Evolutionary conservation across 495 filamentous ascomycete genomes (phyloP), one percentile per base, ranked within the genome.

Genomic region (Friedmanniomyces simplex): DNA sequence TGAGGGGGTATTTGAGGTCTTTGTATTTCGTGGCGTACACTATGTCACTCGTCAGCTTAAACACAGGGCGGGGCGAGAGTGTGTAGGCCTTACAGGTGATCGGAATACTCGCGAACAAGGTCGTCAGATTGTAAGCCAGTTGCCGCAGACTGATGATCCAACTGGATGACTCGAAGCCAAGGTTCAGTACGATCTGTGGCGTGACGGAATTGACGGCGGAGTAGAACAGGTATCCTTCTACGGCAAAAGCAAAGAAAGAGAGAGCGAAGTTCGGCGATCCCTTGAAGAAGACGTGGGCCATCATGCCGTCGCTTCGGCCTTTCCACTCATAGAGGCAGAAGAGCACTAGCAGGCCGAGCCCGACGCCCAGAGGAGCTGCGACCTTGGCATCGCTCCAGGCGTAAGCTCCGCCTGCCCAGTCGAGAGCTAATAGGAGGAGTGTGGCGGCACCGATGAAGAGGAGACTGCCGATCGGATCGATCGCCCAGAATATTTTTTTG

Each of bases 211-310:
- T 82, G 36, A 82, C 76, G 22, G 77, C 77, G 50, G 72, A 75
- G 62, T 79, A 82, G 60, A 79, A 80, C 51, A 82, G 76, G 76
- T 78, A 82, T 4, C 67, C 58, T 68, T 82, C 77, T 32, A 80
- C 77, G 4, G 73, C 77, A 59, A 78, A 79, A 16, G 76, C 76
- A 60, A 79, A 79, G 28, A 73, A 66, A 0, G 79, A 72, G 25
- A 79, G 71, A 0, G 69, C 68, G 51, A 81, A 81, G 58, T 81
- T 81, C 20, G 72, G 72, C 28, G 76, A 74, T 22, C 70, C 61
- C 32, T 63, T 63, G 66, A 80, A 81, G 69, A 79, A 80, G 45
- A 79, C 69, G 61, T 81, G 76, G 0, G 77, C 76, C 0, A 80
- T 68, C 16, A 81, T 70, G 2, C 77, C 77, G 52, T 80, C 77